Evolutionary conservation across 2,329 filamentous ascomycete genomes (phyloP).

Genomic region (Stenocarpella maydis): DNA sequence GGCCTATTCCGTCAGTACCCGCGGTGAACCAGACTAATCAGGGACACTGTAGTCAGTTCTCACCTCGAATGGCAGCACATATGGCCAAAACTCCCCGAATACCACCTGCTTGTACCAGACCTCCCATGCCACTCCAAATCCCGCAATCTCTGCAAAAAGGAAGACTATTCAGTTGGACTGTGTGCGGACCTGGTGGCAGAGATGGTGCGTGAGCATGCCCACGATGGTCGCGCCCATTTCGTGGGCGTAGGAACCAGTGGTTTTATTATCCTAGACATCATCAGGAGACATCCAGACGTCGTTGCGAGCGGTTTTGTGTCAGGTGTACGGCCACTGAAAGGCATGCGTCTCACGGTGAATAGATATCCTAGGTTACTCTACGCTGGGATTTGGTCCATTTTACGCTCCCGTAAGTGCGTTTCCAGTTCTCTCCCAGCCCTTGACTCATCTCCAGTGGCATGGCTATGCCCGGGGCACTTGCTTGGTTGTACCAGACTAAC

Average conservation of each 20-base stretch:
- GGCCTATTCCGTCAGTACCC: not conserved
- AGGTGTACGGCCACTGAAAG: constrained; percentile 43
- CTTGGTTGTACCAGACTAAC: not conserved
- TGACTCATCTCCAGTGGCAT: not conserved
- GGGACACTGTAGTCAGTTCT: constrained; percentile 45
- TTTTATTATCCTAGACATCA: constrained; percentile 46
- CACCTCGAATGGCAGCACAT: constrained; percentile 53
- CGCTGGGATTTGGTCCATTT: constrained; percentile 28
- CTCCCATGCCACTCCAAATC: constrained; percentile 51
- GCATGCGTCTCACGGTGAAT: not conserved
- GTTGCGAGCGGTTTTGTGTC: constrained; percentile 47
- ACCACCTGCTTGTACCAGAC: constrained; percentile 51
- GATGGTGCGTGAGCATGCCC: constrained; percentile 47
- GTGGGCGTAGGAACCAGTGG: constrained; percentile 52
- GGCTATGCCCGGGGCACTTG: not conserved
- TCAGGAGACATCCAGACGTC: constrained; percentile 45
- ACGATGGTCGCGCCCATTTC: constrained; percentile 48
- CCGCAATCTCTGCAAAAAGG: constrained; percentile 38
- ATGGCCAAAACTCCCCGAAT: constrained; percentile 46
- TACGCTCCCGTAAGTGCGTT: constrained; percentile 20
- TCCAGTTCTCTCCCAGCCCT: not conserved
- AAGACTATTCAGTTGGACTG: constrained; percentile 44
- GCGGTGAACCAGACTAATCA: not conserved
- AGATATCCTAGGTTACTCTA: constrained; percentile 19
- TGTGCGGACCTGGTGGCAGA: constrained; percentile 46